Conservation (phyloP, 805 yeast genomes). For the Metschnikowia picachoensis region DNA sequence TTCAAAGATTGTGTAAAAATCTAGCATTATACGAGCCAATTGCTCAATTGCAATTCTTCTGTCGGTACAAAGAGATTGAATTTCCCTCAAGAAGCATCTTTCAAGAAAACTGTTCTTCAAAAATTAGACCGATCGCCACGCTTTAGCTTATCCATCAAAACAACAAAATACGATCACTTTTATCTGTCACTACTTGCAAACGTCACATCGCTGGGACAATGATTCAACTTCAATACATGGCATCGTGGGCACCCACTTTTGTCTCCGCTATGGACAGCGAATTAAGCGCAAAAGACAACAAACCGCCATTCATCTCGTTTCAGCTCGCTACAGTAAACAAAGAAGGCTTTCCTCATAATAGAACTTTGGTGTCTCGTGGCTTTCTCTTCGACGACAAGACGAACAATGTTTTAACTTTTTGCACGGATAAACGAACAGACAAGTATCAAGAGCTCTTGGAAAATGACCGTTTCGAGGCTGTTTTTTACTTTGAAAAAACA, state of each 20-base stretch:
- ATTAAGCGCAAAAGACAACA: constrained; percentile 20
- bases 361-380: constrained; percentile 72
- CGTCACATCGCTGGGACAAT: constrained; percentile 8
- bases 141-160: no score
- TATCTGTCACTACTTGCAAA: no score
- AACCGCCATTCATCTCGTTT: constrained; percentile 53
- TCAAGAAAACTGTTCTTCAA: no score
- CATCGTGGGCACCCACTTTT: constrained; percentile 76
- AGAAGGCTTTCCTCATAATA: constrained; percentile 52
- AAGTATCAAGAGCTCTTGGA: constrained; percentile 52
- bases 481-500: constrained; percentile 61
- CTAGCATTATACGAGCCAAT: no score
- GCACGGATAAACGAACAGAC: constrained; percentile 67
- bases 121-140: no score
- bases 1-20: no score
- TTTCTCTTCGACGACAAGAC: constrained; percentile 67
- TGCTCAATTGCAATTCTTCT: no score
- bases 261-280: constrained; percentile 50
- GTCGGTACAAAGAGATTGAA: no score
- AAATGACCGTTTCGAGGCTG: constrained; percentile 66
- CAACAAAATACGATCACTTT: no score
- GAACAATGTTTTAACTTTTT: constrained; percentile 63
- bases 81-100: no score
- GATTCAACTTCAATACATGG: constrained; percentile 39
- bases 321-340: constrained; percentile 65